A percentile compares a stretch with the other conserved stretches of the same genome.
Conservation (phyloP, 257 asterid genomes). For the Eustoma russellianum region DNA sequence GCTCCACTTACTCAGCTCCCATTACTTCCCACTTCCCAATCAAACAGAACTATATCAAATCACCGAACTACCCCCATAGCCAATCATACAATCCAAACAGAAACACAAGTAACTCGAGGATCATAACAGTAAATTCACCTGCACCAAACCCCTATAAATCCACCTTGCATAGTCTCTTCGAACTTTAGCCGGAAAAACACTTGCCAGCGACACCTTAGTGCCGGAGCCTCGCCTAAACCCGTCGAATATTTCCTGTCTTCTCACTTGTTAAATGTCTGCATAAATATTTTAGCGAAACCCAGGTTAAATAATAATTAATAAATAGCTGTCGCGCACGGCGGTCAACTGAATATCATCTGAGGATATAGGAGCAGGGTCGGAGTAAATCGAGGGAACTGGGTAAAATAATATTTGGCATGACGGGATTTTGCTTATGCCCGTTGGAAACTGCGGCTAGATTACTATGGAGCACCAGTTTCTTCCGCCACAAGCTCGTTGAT, state of each 20-base stretch:
- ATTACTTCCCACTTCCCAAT: slow-evolving; percentile 1
- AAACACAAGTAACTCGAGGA: slow-evolving; percentile 17
- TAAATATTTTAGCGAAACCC: not conserved
- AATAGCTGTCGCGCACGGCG: not conserved
- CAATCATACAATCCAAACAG: not conserved
- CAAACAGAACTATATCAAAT: slow-evolving; percentile 9
- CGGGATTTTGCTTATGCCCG: slow-evolving; percentile 93
- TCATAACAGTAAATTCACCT: slow-evolving; percentile 12
- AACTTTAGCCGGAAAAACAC: slow-evolving; percentile 42
- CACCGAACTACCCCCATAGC: slow-evolving; percentile 15
- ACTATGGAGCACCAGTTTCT: slow-evolving; percentile 97
- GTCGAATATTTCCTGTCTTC: not conserved
- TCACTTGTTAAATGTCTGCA: too few species aligned
- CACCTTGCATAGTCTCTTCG: slow-evolving; percentile 15
- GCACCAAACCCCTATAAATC: slow-evolving; percentile 13
- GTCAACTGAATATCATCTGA: not conserved
- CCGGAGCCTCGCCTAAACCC: slow-evolving; percentile 15
- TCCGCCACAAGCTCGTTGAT: slow-evolving; percentile 96
- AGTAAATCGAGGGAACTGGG: slow-evolving; percentile 45
- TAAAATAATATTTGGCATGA: slow-evolving; percentile 47
- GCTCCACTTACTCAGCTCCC: slow-evolving; percentile 41
- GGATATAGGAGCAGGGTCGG: not conserved
- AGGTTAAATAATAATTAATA: too few species aligned
- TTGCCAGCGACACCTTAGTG: slow-evolving; percentile 1
- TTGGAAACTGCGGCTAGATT: slow-evolving; percentile 91